phyloP scores from a whole-genome alignment of 192 early-diverging fungal genomes.

The Coemansia sp. region DNA sequence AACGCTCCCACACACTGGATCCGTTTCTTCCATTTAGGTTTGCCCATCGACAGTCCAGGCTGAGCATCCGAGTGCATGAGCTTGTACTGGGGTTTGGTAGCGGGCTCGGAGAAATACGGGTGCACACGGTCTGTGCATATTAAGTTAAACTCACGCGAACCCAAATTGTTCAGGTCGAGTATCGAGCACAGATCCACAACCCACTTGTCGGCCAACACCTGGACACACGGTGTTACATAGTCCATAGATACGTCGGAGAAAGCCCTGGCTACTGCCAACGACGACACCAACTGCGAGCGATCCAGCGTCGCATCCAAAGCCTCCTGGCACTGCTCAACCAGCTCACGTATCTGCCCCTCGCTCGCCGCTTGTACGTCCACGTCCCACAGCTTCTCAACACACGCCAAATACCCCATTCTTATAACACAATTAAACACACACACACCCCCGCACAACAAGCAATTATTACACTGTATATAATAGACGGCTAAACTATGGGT shows the following conservation, averaged over 20 bases:
- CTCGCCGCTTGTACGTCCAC: background rate
- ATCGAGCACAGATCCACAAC: conserved; percentile 8
- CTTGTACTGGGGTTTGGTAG: background rate
- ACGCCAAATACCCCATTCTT: conserved; percentile 1
- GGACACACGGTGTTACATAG: conserved; percentile 12
- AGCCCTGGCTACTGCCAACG: conserved; percentile 30
- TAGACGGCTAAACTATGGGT: background rate
- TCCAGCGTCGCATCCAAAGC: background rate
- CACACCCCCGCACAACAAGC: background rate
- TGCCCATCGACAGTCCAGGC: conserved; percentile 13
- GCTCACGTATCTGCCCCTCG: background rate
- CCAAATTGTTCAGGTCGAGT: conserved; percentile 1
- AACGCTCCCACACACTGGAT: conserved; percentile 35
- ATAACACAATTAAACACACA: background rate
- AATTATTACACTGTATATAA: background rate
- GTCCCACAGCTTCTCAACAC: background rate
- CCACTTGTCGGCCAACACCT: conserved; percentile 11
- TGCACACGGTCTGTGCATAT: conserved; percentile 19
- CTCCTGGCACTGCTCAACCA: background rate
- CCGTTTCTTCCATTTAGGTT: conserved; percentile 16
- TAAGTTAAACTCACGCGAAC: conserved; percentile 2
- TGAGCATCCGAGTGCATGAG: background rate
- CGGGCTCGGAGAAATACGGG: conserved; percentile 32
- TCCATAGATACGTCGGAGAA: conserved; percentile 15
- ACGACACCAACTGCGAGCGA: conserved; percentile 10